A percentile compares a stretch with the other conserved stretches of the same genome.
Evolutionary conservation across 495 filamentous ascomycete genomes (phyloP).

Genomic region (Penicillium manginii): DNA sequence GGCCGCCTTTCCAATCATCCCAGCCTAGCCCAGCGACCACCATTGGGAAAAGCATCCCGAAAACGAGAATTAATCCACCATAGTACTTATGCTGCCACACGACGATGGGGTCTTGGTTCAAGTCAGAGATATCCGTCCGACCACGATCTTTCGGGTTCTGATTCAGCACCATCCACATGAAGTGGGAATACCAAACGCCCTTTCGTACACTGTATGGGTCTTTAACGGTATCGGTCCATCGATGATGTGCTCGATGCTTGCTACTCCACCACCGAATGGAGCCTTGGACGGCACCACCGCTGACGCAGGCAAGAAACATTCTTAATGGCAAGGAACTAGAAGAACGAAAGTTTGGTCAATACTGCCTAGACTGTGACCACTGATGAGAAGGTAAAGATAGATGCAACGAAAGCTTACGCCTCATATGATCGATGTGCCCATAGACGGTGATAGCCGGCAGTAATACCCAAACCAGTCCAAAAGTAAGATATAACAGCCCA

Average conservation of each 20-base stretch:
- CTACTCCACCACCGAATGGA: conserved; percentile 15
- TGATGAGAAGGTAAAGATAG: no score
- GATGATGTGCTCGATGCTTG: conserved; percentile 23
- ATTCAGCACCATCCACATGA: conserved; percentile 8
- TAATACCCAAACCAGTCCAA: conserved; percentile 81
- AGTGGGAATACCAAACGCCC: conserved; percentile 15
- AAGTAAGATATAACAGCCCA: conserved; percentile 86
- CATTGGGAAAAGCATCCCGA: conserved; percentile 2
- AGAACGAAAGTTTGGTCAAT: no score
- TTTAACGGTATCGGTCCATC: conserved; percentile 18
- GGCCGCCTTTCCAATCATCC: conserved; percentile 18
- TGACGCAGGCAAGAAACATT: conserved; percentile 3
- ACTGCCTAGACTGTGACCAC: no score
- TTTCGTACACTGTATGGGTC: conserved; percentile 17
- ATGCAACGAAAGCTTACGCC: conserved; percentile 23
- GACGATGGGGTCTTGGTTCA: conserved; percentile 13
- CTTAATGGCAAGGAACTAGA: neutral
- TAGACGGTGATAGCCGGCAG: conserved; percentile 70
- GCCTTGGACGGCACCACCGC: conserved; percentile 2
- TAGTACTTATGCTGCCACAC: conserved; percentile 17
- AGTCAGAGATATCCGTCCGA: conserved; percentile 16
- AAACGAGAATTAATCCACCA: neutral
- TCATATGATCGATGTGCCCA: conserved; percentile 86
- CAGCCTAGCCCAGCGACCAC: conserved; percentile 4
- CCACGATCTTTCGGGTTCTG: conserved; percentile 1